Base-by-base conservation (phyloP, 1,139 yeast species). In the Diutina pseudorugosa region DNA sequence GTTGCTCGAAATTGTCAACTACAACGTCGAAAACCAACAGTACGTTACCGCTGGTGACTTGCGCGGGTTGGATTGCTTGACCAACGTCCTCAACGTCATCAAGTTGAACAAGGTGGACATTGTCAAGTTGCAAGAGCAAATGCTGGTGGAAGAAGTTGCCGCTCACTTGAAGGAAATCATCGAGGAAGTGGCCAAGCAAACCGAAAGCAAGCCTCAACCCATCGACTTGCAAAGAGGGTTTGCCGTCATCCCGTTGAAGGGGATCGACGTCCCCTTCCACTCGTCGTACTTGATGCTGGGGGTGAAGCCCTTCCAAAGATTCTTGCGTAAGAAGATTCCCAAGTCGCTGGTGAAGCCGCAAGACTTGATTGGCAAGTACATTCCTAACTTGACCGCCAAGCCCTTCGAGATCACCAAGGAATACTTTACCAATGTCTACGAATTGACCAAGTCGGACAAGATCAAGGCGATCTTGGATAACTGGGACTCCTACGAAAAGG, bases 181-280 rank as follows among this genome's bases (percentile, higher is more conserved):
- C 54, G 80, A 73, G 50, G 97, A 91, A 73, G 90, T 91, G 57
- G 71, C 96, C 51, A 81, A 82, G 66, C 82, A 86, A 69, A 81
- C 96, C 12, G 53, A 69, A 53, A 95, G 87, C 55, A 93, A 94
- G 75, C 90, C 94, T 53, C 98, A 91, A 76, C 98, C 98, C 62
- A 88, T 93, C 67, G 96, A 91, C 54, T 79, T 94, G 65, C 95
- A 93, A 73, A 85, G 98, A 75, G 99, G 99, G 43, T 93, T 87
- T 63, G 98, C 99, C 51, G 94, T 94, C 64, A 93, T 93, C 62
- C 99, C 99, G 68, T 82, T 93, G 69, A 91, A 87, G 79, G 98
- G 98, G 62, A 93, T 93, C 61, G 89, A 96, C 27, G 99, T 93
- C 65, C 99, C 99, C 57, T 93, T 93, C 97, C 98, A 94, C 73